Base-by-base conservation (phyloP, 495 filamentous ascomycete genomes). In the Letharia columbiana region DNA sequence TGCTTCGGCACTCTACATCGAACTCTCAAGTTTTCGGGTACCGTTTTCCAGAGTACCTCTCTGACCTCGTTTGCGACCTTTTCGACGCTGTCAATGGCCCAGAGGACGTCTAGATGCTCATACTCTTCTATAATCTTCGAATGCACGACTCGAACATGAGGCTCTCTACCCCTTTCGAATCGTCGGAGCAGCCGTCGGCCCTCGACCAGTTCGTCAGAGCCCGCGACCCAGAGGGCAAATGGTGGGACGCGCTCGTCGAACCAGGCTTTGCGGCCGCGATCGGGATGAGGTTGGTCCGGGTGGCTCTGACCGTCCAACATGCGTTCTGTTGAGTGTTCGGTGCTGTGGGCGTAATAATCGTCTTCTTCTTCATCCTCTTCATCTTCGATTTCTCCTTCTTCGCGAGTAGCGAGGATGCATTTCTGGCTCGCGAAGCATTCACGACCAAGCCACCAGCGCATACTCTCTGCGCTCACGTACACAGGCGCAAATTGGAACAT, bases 21-120 rank as follows among this genome's bases (percentile, higher is more conserved):
- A 56, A 0, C 3, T 8, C 52, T 56, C 52, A 35, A 15, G 4
- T 18, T 35, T 18, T 80, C 77, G 18, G 82, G 76, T 64, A 82
- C 80, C 2, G 83, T 89, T 73, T 84, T 86, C 93, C 93, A 96
- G 50, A 98, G 72, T 39, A 96, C 87, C 72, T 94, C 87, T 41
- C 83, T 80, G 0, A 98, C 79, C 77, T 96, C 94, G 66, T 78
- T 82, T 6, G 91, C 92, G 9, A 97, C 89, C 75, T 92, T 83
- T 61, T 96, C 90, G 31, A 91, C 83, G 0, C 85, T 82, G 74
- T 97, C 91, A 78, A 98, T 91, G 0, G 93, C 93, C 93, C 93
- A 98, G 37, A 98, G 82, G 7, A 97, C 92, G 77, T 98, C 93
- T 37, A 98, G 80, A 74, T 98, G 93, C 76, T 96, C 92, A 74